Base-by-base conservation (phyloP, 805 yeast species). In the Metschnikowia henanensis region DNA sequence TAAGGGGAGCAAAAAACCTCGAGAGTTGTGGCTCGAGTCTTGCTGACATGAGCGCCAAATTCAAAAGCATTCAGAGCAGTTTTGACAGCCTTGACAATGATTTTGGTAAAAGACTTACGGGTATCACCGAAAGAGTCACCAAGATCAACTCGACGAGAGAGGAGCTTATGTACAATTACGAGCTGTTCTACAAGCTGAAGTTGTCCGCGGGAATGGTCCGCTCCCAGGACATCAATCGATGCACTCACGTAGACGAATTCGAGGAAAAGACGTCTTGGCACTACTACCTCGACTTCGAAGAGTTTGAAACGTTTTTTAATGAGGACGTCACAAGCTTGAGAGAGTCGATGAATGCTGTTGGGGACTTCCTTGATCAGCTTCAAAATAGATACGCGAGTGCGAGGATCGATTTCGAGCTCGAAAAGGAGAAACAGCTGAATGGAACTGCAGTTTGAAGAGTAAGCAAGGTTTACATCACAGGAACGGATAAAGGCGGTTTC, bases 191-290 rank as follows among this genome's bases (percentile, higher is more conserved):
- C 20, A 33, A 33, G 7, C 19, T 18, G 9, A 25, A 39, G 15
- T 22, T 25, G n/a, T 5, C 18, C 1, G 25, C 13, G 21, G 22
- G 21, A 3, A 26, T 20, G 18, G 20, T 32, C 12, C 31, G 33
- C 8, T 26, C 28, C 7, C 22, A 15, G 3, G 30, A 32, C 10
- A 20, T 33, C 3, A 36, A 33, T 21, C 22, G 22, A 18, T 41
- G 37, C 37, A 46, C 38, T 6, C 30, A 30, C 30, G 43, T 39
- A 16, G 32, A 37, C 13, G 40, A 39, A 13, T 46, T 31, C 35
- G 30, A 41, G 34, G 10, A 34, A 19, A 29, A 28, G n/a, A 29
- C 39, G 3, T 2, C 19, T 9, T 40, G 37, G 35, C 35, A 34
- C 18, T 29, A 12, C 25, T 18, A 13, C 12, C 29, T 29, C 3